phyloP scores from a whole-genome alignment of 495 filamentous ascomycete species.

The Penicillium egyptiacum region DNA sequence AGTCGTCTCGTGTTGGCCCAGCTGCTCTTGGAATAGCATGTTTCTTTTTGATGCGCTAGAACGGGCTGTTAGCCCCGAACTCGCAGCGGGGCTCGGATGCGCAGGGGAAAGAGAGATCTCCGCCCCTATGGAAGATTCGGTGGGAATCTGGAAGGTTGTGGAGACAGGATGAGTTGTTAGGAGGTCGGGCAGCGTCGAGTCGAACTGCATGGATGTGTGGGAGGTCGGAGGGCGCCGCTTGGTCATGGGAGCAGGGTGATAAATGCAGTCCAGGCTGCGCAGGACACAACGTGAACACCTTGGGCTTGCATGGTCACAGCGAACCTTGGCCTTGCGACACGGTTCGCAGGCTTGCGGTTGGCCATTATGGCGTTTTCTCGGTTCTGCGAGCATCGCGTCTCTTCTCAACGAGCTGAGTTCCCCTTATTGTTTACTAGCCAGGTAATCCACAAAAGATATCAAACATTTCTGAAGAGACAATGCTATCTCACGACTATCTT shows the following conservation, averaged over 20 bases:
- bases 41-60: not conserved
- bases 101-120: not conserved
- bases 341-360: not conserved
- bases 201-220: not conserved
- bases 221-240: not conserved
- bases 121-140: not conserved
- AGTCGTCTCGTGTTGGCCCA: not conserved
- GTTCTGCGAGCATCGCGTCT: constrained; percentile 1
- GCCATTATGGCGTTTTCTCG: not conserved
- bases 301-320: not conserved
- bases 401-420: not conserved
- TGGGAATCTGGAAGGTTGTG: not conserved
- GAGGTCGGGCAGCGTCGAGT: not conserved
- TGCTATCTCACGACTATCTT: not conserved
- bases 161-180: not conserved
- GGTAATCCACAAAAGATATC: not conserved
- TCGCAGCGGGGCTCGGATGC: not conserved
- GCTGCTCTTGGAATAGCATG: not conserved
- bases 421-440: not conserved
- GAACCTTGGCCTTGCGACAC: constrained; percentile 1
- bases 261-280: not conserved
- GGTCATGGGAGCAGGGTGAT: not conserved
- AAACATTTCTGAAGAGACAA: not conserved
- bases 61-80: not conserved
- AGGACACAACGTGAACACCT: not conserved